These are phyloP conservation scores for Leucocoprinus sp. DNA, from an alignment of 768 basidiomycete species.

Conservation along the genomic window DNA sequence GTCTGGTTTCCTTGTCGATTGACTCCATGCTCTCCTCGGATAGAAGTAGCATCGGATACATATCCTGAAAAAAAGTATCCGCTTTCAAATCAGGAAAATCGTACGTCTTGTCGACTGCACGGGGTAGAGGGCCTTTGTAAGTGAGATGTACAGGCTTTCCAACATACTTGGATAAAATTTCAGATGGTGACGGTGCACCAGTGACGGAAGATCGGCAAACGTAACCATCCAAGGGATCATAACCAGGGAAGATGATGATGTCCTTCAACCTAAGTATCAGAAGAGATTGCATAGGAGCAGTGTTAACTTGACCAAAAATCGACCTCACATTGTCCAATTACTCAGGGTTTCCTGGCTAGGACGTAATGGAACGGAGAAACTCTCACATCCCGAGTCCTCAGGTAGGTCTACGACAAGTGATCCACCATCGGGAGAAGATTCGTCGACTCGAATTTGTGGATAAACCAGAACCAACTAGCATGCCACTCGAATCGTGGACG, in stretches of 20 bases:
- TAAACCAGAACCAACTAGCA: conserved; percentile 67
- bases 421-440: conserved; percentile 36
- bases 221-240: conserved; percentile 52
- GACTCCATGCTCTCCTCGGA: conserved; percentile 57
- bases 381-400: conserved; percentile 43
- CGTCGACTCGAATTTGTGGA: conserved; percentile 43
- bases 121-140: conserved; percentile 54
- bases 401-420: conserved; percentile 53
- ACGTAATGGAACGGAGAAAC: conserved; percentile 51
- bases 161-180: conserved; percentile 53
- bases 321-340: conserved; percentile 50
- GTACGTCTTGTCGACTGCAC: conserved; percentile 40
- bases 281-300: too few relatives aligned
- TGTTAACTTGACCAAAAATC: too few relatives aligned
- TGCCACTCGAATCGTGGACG: background rate
- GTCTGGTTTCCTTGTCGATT: conserved; percentile 40
- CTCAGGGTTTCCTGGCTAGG: conserved; percentile 41
- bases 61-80: conserved; percentile 57
- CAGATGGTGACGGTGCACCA: conserved; percentile 36
- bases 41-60: conserved; percentile 59
- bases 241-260: conserved; percentile 39
- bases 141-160: conserved; percentile 53
- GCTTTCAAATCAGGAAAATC: conserved; percentile 53
- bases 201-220: conserved; percentile 40
- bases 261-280: conserved; percentile 41